Percentiles rank a stretch among this genome's conserved stretches.
Conservation (phyloP, 495 filamentous ascomycete genomes). For the Penicillium roqueforti region DNA sequence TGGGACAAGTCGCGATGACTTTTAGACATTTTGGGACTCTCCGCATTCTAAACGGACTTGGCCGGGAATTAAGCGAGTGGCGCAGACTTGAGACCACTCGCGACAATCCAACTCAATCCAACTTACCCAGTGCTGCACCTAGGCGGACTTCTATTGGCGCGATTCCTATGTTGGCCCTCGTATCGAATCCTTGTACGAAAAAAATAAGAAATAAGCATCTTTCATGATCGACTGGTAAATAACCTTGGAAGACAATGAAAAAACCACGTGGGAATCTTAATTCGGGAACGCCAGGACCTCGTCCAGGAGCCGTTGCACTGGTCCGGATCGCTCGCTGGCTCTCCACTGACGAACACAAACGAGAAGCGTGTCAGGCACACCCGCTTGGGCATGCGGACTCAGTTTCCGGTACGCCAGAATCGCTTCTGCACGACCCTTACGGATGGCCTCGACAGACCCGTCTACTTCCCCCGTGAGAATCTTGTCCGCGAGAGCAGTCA, state of each 20-base stretch:
- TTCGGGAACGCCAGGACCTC: constrained; percentile 27
- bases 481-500: constrained; percentile 29
- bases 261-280: constrained; percentile 22
- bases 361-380: constrained; percentile 21
- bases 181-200: background rate
- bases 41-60: constrained; percentile 25
- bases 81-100: too few relatives aligned
- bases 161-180: background rate
- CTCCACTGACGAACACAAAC: constrained; percentile 32
- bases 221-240: background rate
- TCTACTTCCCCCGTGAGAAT: constrained; percentile 35
- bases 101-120: too few relatives aligned
- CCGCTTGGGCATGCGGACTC: constrained; percentile 19
- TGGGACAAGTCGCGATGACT: too few relatives aligned
- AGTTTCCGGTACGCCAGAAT: constrained; percentile 35
- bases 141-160: background rate
- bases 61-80: constrained; percentile 34
- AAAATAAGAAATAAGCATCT: background rate
- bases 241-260: background rate
- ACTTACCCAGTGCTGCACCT: too few relatives aligned
- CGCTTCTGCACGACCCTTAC: constrained; percentile 40
- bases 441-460: constrained; percentile 37
- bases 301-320: constrained; percentile 38
- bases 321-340: constrained; percentile 33
- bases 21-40: background rate